Evolutionary conservation across 768 basidiomycete genomes (phyloP).

Genomic region (Trametes sanguinea): DNA sequence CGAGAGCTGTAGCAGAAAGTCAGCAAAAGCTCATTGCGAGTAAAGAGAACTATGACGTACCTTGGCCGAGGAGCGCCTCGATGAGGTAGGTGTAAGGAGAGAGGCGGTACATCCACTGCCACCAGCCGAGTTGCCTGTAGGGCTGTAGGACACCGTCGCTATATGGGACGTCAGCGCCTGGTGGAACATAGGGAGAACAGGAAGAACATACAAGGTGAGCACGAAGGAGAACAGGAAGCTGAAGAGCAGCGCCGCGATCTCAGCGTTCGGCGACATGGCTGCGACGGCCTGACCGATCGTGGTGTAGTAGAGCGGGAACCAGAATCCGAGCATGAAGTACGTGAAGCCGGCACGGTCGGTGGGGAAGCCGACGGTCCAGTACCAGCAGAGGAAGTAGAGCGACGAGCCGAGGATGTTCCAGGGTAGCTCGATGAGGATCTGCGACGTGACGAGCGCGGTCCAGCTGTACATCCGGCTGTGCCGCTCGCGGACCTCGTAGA

Average conservation of each 20-base stretch:
- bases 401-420: constrained; percentile 44
- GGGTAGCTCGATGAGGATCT: constrained; percentile 43
- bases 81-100: constrained; percentile 42
- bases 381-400: constrained; percentile 51
- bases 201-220: constrained; percentile 42
- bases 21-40: not conserved
- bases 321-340: constrained; percentile 40
- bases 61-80: constrained; percentile 42
- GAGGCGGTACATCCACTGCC: constrained; percentile 44
- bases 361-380: constrained; percentile 46
- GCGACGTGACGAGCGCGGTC: constrained; percentile 38
- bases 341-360: constrained; percentile 42
- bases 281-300: constrained; percentile 46
- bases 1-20: constrained; percentile 45
- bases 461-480: constrained; percentile 46
- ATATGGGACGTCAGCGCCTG: not conserved
- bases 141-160: constrained; percentile 54
- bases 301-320: constrained; percentile 47
- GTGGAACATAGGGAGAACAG: not conserved
- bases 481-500: constrained; percentile 46
- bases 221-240: constrained; percentile 42
- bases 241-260: constrained; percentile 44
- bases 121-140: constrained; percentile 44
- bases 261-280: constrained; percentile 42
- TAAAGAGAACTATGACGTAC: constrained; percentile 34